Evolutionary conservation across 1,139 yeast genomes (phyloP), one percentile per base, ranked within the genome.

Genomic region (Suhomyces coccinellae): DNA sequence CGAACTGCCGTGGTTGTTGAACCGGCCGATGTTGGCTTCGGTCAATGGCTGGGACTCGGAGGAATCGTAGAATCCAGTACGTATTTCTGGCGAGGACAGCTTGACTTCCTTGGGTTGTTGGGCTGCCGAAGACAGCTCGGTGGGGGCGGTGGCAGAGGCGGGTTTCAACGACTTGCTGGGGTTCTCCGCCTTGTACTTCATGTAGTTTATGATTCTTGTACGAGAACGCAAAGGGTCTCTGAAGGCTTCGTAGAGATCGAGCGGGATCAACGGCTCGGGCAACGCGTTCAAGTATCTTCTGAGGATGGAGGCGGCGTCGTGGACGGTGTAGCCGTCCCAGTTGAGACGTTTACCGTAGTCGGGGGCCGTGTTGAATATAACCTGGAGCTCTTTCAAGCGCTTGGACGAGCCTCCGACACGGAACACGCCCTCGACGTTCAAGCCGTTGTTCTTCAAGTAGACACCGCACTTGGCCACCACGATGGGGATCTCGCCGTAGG

Each of bases 381-480:
- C 76, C 63, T 93, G 98, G 41, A 93, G 71, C 55, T 89, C 95
- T 57, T 88, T 88, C 38, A 93, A 83, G 44, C 99, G 76, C 60
- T 89, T 86, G 20, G 91, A 85, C 12, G 96, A 85, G 8, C 99
- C 99, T 2, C 95, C 95, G 3, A 93, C 87, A 50, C 99, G 74
- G 62, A 93, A 93, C 7, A 95, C 88, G 4, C 99, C 99, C 62
- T 93, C 96, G 1, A 87, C 85, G 29, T 75, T 75, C 38, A 86
- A 66, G 8, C 87, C 95, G 53, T 88, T 83, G 42, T 81, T 80
- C 59, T 93, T 93, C 50, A 93, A 68, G 61, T 69, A 91, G 1
- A 87, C 84, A 2, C 98, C 97, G 67, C 99, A 91, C 57, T 90
- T 87, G 20, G 98, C 99, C 27, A 93, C 96, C n/a, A 93, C 88